Evolutionary conservation across 176 grass and related monocot species (phyloP).

Genomic region (Oryza longistaminata): DNA sequence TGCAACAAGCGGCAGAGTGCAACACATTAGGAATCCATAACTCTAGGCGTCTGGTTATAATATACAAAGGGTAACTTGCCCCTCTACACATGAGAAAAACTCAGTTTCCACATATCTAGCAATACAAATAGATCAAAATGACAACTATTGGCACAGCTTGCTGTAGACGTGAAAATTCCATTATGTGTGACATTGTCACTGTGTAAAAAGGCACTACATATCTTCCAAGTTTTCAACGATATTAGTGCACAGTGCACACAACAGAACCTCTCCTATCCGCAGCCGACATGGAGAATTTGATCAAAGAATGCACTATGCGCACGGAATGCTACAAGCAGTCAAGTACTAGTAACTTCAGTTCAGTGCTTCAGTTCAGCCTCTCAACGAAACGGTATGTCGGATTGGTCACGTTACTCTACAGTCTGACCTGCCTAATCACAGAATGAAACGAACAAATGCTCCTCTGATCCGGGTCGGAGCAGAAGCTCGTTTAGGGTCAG

Average conservation of each 20-base stretch:
- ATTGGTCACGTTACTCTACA: slow-evolving; percentile 6
- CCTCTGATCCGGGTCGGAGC: slow-evolving; percentile 9
- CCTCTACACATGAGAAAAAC: neutral
- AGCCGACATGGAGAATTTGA: neutral
- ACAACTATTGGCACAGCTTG: neutral
- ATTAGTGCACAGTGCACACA: neutral
- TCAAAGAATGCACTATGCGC: neutral
- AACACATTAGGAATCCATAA: neutral
- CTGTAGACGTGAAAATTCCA: neutral
- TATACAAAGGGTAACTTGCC: neutral
- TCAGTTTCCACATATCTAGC: neutral
- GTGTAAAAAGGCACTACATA: neutral
- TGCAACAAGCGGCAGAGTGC: slow-evolving; percentile 24
- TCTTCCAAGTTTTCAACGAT: neutral
- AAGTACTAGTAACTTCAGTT: neutral
- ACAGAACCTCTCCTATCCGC: neutral
- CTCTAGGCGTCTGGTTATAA: neutral
- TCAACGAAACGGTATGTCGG: neutral
- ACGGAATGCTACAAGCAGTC: neutral
- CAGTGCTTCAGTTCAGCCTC: neutral
- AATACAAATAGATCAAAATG: slow-evolving; percentile 12
- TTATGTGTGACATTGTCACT: neutral
- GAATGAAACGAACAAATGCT: neutral
- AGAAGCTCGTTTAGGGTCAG: neutral
- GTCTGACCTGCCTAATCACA: neutral